Evolutionary conservation across 345 rosid species (phyloP).

Genomic region (Eucalyptus camaldulensis): DNA sequence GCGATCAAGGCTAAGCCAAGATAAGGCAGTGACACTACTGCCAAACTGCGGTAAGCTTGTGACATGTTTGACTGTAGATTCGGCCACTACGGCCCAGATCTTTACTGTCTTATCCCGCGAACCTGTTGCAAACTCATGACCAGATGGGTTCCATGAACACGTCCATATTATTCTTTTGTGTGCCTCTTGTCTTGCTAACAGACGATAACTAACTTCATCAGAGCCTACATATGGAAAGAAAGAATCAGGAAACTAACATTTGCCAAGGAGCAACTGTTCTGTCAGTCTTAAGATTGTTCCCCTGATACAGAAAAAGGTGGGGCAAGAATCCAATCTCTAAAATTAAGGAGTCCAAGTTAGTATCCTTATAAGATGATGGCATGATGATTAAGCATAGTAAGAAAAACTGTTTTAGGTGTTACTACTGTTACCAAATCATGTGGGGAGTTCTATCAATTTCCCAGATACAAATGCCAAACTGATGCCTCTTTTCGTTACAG

Average conservation of each 20-base stretch:
- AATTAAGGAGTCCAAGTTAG: neutral
- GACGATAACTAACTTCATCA: constrained; percentile 31
- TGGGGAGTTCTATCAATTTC: neutral
- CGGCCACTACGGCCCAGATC: constrained; percentile 60
- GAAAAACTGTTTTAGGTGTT: neutral
- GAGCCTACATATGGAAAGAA: constrained; percentile 8
- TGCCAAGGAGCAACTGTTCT: neutral
- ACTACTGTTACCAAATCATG: neutral
- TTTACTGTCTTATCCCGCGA: constrained; percentile 94
- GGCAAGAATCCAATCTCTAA: neutral
- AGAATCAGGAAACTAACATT: neutral
- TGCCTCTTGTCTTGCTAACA: constrained; percentile 68
- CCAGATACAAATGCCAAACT: neutral
- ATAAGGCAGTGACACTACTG: constrained; percentile 78
- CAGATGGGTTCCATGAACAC: constrained; percentile 91
- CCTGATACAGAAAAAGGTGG: neutral
- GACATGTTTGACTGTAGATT: constrained; percentile 32
- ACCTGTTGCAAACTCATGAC: constrained; percentile 81
- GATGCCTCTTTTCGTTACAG: neutral
- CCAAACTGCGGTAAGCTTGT: constrained; percentile 45
- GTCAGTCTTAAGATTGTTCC: neutral
- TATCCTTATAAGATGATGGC: neutral
- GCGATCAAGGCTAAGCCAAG: constrained; percentile 66
- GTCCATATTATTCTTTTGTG: constrained; percentile 99
- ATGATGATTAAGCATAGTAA: neutral